Evolutionary conservation across 23 red algal species (phyloP).

Genomic region (Chondrus crispus): DNA sequence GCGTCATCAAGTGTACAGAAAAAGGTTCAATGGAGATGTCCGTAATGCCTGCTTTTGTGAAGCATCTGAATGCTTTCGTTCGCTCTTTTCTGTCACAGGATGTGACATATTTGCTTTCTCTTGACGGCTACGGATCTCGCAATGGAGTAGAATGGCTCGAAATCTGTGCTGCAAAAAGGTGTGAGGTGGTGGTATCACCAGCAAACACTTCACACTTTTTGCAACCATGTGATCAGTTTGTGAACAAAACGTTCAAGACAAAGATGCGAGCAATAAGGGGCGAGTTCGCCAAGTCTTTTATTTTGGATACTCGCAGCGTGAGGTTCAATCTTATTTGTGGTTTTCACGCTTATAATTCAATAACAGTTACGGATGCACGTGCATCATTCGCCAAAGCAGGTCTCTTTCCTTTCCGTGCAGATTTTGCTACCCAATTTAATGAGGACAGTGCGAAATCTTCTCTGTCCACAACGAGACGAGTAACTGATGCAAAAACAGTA

Average conservation of each 20-base stretch:
- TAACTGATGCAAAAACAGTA: too few relatives aligned
- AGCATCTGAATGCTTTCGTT: neutral
- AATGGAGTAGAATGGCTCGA: neutral
- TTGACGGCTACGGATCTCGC: neutral
- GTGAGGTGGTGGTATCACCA: neutral
- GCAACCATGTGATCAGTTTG: conserved; percentile 3
- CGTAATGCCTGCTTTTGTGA: neutral
- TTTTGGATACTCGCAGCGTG: neutral
- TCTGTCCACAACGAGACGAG: too few relatives aligned
- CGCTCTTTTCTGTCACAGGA: neutral
- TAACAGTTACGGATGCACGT: neutral
- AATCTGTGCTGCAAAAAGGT: too few relatives aligned
- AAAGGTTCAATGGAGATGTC: neutral
- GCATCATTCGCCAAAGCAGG: neutral
- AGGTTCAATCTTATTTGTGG: conserved; percentile 8
- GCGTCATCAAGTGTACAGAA: neutral
- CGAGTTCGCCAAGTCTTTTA: neutral
- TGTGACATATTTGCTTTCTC: neutral
- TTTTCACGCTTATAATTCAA: neutral
- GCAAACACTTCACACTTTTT: conserved; percentile 22
- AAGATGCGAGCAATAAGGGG: neutral
- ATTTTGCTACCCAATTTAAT: conserved; percentile 11
- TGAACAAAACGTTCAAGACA: conserved; percentile 34
- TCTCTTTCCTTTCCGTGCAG: neutral
- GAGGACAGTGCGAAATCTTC: too few relatives aligned